These are phyloP conservation scores for Pulicaria dysenterica DNA, from an alignment of 129 eudicot species.

Conservation along the genomic window DNA sequence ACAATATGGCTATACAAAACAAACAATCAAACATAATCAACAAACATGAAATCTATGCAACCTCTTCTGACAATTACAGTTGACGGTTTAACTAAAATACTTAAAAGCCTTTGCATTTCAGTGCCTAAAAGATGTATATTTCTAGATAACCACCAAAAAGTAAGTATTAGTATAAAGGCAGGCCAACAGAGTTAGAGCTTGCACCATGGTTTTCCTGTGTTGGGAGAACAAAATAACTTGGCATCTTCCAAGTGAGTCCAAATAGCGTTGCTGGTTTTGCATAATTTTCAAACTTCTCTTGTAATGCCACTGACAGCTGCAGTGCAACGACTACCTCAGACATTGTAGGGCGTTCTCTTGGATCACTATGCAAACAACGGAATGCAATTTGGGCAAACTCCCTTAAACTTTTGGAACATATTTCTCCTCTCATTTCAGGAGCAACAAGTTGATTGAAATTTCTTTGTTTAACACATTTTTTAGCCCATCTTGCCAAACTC, in stretches of 20 bases:
- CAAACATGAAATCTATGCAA: background rate
- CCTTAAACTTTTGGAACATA: conserved; percentile 17
- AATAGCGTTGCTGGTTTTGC: background rate
- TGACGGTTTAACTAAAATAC: background rate
- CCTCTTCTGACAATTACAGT: background rate
- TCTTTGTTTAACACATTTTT: conserved; percentile 9
- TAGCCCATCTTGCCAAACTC: conserved; percentile 30
- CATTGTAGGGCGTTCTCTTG: conserved; percentile 31
- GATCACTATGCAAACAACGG: conserved; percentile 15
- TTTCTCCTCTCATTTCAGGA: background rate
- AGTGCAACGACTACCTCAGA: conserved; percentile 31
- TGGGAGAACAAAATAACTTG: background rate
- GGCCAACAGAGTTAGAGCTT: background rate
- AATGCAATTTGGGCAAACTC: conserved; percentile 26
- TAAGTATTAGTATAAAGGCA: background rate
- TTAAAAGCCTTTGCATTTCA: too few relatives aligned
- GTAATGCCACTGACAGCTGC: conserved; percentile 3
- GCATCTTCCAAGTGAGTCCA: conserved; percentile 18
- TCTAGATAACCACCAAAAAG: background rate
- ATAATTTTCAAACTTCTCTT: conserved; percentile 9
- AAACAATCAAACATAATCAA: background rate
- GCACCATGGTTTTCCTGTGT: conserved; percentile 1
- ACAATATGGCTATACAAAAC: too few relatives aligned
- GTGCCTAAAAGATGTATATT: background rate
- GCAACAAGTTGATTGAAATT: conserved; percentile 5